Conservation (phyloP, 352 stramenopile genomes). For the Phytophthora sp. region DNA sequence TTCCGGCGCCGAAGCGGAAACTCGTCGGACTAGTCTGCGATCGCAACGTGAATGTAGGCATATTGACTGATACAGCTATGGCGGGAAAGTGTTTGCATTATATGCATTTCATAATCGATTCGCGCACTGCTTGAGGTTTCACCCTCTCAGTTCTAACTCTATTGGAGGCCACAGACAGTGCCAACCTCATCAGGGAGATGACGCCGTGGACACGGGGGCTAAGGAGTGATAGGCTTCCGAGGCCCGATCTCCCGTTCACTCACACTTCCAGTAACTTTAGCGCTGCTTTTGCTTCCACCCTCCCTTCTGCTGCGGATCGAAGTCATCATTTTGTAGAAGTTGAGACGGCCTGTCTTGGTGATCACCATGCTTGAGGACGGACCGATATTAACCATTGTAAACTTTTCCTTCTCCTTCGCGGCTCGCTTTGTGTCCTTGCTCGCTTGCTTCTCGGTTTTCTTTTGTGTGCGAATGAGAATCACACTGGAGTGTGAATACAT, state of each 20-base stretch:
- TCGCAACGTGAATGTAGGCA: background rate
- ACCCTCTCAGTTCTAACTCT: conserved; percentile 11
- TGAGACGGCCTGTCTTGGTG: conserved; percentile 26
- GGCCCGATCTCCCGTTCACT: conserved; percentile 9
- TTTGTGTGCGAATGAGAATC: conserved; percentile 44
- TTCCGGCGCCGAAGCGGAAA: conserved; percentile 51
- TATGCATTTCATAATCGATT: conserved; percentile 28
- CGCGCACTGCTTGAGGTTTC: conserved; percentile 9
- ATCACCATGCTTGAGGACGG: conserved; percentile 26
- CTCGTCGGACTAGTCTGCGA: conserved; percentile 48
- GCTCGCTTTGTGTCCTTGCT: conserved; percentile 13
- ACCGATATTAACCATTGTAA: conserved; percentile 5
- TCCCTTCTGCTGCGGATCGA: conserved; percentile 34
- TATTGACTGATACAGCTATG: background rate
- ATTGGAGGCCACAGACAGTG: conserved; percentile 7
- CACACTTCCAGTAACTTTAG: conserved; percentile 9
- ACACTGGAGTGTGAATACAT: conserved; percentile 52
- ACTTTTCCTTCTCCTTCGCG: conserved; percentile 27
- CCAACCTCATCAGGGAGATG: conserved; percentile 1
- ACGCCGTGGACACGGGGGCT: background rate
- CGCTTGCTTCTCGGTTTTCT: conserved; percentile 37
- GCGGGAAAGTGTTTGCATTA: conserved; percentile 18
- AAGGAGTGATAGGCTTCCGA: background rate
- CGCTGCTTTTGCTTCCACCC: conserved; percentile 15
- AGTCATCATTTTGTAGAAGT: conserved; percentile 27